Evolutionary conservation across 768 basidiomycete genomes (phyloP), one percentile per base, ranked within the genome.

Genomic region (Coprinopsis cinerea): DNA sequence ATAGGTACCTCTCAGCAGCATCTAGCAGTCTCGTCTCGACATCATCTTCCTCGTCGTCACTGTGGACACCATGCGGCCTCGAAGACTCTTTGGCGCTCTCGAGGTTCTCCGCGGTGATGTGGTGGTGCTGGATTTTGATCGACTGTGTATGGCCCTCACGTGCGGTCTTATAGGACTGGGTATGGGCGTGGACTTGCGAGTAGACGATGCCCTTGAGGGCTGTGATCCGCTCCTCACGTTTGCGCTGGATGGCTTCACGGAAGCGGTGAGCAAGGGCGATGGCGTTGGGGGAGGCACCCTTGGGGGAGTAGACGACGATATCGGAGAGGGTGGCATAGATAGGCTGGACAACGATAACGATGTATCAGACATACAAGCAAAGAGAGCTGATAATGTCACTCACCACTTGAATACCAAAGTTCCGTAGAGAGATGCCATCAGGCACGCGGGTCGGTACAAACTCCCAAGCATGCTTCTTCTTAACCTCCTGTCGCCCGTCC

Each of bases 261-360:
- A 90, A 86, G 27, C 81, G 73, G 45, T 79, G 72, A 0, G 88
- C 88, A 27, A 88, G 73, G 20, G 74, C 67, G 36, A 81, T 59
- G 0, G 85, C 78, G n/a, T 75, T 71, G 6, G 72, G 69, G 1
- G 72, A 70, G 0, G 73, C 72, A 10, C 89, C 88, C 34, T 67
- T 75, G 6, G 88, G 88, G 13, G 88, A 91, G 66, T 93, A 94
- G 23, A 95, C 70, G 54, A 93, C 83, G 30, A 95, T 82, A 58
- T 95, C 92, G 39, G 89, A 91, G n/a, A 95, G 72, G 5, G 89
- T 85, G 1, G 85, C 83, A 57, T 89, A 91, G 50, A 93, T 86
- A 37, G 88, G 81, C 89, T 90, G 57, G 7, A 18, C 22, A 52
- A 30, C 28, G 10, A 20, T 10, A n/a, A 34, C 37, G n/a, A 43